Conservation (phyloP, 495 filamentous ascomycete genomes). For the Lasiosphaeria ovina region DNA sequence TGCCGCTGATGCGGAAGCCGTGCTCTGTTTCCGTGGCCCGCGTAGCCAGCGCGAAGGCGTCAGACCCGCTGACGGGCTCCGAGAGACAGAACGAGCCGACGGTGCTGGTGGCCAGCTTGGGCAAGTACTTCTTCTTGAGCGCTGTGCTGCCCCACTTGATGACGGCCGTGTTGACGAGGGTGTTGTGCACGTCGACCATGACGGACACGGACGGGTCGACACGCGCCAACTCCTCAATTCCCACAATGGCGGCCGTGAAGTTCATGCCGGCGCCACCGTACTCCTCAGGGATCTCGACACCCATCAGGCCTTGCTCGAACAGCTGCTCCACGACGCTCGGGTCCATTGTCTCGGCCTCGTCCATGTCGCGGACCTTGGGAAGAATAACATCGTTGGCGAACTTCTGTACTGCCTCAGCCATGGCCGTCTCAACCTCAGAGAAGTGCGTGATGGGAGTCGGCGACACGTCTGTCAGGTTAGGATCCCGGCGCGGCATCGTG, state of each 20-base stretch:
- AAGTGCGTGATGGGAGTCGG: slow-evolving; percentile 93
- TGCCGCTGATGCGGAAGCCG: slow-evolving; percentile 82
- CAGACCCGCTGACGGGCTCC: slow-evolving; percentile 88
- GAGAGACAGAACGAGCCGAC: slow-evolving; percentile 96
- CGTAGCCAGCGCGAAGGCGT: slow-evolving; percentile 93
- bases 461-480: slow-evolving; percentile 65
- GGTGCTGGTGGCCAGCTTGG: slow-evolving; percentile 80
- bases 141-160: slow-evolving; percentile 77
- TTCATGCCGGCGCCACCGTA: slow-evolving; percentile 97
- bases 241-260: slow-evolving; percentile 93
- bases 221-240: slow-evolving; percentile 93
- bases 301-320: slow-evolving; percentile 97
- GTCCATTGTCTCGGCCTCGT: slow-evolving; percentile 96
- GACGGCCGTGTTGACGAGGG: slow-evolving; percentile 90
- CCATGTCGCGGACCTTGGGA: slow-evolving; percentile 95
- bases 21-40: slow-evolving; percentile 71
- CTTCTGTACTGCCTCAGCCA: slow-evolving; percentile 86
- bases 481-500: slow-evolving; percentile 56
- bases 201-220: slow-evolving; percentile 95
- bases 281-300: slow-evolving; percentile 95
- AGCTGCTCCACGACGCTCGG: slow-evolving; percentile 79
- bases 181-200: slow-evolving; percentile 95
- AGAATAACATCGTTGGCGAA: slow-evolving; percentile 85
- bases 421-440: slow-evolving; percentile 84
- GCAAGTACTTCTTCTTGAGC: slow-evolving; percentile 80